Conservation (phyloP, 2,329 filamentous ascomycete species). For the Myotisia sp. region DNA sequence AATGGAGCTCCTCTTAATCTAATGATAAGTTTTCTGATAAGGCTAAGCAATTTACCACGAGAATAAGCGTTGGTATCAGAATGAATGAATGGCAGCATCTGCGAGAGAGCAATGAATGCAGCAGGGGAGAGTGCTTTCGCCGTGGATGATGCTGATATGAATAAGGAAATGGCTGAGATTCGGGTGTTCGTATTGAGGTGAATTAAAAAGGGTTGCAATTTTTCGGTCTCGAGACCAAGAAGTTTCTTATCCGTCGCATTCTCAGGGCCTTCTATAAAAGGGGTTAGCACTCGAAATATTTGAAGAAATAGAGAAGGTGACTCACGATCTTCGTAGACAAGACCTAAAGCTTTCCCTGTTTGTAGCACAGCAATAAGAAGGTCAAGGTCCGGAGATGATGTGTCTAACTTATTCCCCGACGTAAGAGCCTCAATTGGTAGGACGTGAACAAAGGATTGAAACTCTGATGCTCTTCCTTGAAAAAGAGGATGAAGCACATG, state of each 20-base stretch:
- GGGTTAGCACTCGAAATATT: neutral
- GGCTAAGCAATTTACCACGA: constrained; percentile 62
- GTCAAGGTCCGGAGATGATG: constrained; percentile 41
- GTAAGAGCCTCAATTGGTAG: constrained; percentile 41
- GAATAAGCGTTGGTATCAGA: constrained; percentile 77
- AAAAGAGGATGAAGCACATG: constrained; percentile 26
- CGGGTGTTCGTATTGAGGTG: constrained; percentile 50
- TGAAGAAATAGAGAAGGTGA: neutral
- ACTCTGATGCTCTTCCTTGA: constrained; percentile 20
- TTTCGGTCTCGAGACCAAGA: constrained; percentile 23
- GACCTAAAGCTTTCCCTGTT: constrained; percentile 53
- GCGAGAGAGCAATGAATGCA: constrained; percentile 48
- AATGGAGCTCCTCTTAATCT: constrained; percentile 51
- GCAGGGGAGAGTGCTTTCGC: constrained; percentile 55
- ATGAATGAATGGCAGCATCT: constrained; percentile 56
- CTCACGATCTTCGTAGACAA: constrained; percentile 53
- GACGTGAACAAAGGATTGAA: constrained; percentile 39
- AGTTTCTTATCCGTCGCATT: constrained; percentile 5
- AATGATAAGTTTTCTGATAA: constrained; percentile 62
- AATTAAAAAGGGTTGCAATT: constrained; percentile 26
- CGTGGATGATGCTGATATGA: constrained; percentile 60
- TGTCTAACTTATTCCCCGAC: constrained; percentile 32
- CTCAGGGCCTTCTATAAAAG: constrained; percentile 8
- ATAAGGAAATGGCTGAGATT: constrained; percentile 64
- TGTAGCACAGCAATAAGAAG: constrained; percentile 55